Base-by-base conservation (phyloP, 768 basidiomycete genomes). In the Collybia sordida region DNA sequence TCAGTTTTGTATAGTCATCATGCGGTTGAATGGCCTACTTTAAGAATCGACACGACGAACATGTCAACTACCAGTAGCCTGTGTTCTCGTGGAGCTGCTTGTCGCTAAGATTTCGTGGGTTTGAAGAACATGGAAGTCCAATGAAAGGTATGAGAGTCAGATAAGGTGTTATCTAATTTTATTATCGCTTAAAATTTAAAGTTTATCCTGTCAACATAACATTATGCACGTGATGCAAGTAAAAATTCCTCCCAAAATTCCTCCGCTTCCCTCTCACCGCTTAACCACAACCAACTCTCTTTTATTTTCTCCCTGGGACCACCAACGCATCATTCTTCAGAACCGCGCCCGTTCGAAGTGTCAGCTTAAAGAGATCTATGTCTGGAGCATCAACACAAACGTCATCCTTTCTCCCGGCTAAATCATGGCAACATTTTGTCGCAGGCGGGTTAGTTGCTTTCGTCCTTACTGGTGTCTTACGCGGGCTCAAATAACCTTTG, bases 361-460 rank as follows among this genome's bases (percentile, higher is more conserved):
- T 28, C 24, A 45, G 35, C 52, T 24, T 37, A 42, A 25, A 46
- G 18, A 23, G 9, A 28, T 14, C 5, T 38, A 60, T 61, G 49
- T 65, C 64, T 53, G 52, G 57, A 50, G 40, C 60, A 57, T 52
- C 71, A 8, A 56, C 72, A 0, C 59, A 73, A 4, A 66, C 69
- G 19, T 60, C 67, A 2, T 61, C 63, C 24, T 55, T 76, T 57
- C 64, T 87, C 2, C 86, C 88, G 2, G 79, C 86, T 42, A 86
- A 89, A 66, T 88, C 92, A 68, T 90, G 84, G 86, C 81, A 80
- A 47, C 91, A 95, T 61, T 85, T 93, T 57, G 75, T 88, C 7
- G 92, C 88, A 23, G 92, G 92, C 75, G 92, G 90, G 92, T 93
- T 59, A 64, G 89, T 73, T 28, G 17, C 28, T 12, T 45, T 17